phyloP scores from a whole-genome alignment of 768 basidiomycete species.

The Collybia mongolica region DNA sequence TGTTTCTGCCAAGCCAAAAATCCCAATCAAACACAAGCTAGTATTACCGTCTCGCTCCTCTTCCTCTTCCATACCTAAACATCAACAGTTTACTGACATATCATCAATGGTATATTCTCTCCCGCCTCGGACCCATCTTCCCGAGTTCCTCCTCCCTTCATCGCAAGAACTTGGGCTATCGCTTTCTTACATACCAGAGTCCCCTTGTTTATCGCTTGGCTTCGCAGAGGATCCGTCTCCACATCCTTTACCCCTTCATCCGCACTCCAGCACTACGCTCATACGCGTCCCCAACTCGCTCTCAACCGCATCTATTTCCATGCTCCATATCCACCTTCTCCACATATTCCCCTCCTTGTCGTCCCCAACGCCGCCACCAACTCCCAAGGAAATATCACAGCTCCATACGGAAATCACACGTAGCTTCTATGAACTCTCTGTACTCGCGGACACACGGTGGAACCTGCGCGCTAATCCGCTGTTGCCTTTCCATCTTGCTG shows the following conservation, averaged over 20 bases:
- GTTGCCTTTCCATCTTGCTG: slow-evolving; percentile 74
- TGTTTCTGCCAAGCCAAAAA: slow-evolving; percentile 12
- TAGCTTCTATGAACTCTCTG: slow-evolving; percentile 69
- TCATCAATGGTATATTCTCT: slow-evolving; percentile 53
- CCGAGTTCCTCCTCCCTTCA: slow-evolving; percentile 34
- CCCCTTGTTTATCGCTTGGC: slow-evolving; percentile 10
- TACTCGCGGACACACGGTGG: slow-evolving; percentile 54
- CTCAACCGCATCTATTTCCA: slow-evolving; percentile 41
- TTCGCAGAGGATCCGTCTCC: slow-evolving; percentile 12
- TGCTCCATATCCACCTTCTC: slow-evolving; percentile 65
- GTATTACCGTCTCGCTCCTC: slow-evolving; percentile 23
- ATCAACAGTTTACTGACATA: slow-evolving; percentile 37
- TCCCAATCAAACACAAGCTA: slow-evolving; percentile 16
- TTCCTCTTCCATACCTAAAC: slow-evolving; percentile 20
- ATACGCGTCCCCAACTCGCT: slow-evolving; percentile 50
- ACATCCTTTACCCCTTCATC: slow-evolving; percentile 45
- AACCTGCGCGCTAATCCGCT: slow-evolving; percentile 47
- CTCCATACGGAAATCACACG: slow-evolving; percentile 56
- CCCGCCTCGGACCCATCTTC: slow-evolving; percentile 38
- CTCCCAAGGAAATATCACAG: slow-evolving; percentile 25
- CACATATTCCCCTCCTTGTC: slow-evolving; percentile 19
- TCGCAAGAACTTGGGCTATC: slow-evolving; percentile 33
- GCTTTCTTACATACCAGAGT: slow-evolving; percentile 32
- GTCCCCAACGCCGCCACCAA: slow-evolving; percentile 33
- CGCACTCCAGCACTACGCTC: slow-evolving; percentile 57